These are phyloP conservation scores for Ensete glaucum DNA, from an alignment of 176 grass and related monocot species.

Conservation along the genomic window DNA sequence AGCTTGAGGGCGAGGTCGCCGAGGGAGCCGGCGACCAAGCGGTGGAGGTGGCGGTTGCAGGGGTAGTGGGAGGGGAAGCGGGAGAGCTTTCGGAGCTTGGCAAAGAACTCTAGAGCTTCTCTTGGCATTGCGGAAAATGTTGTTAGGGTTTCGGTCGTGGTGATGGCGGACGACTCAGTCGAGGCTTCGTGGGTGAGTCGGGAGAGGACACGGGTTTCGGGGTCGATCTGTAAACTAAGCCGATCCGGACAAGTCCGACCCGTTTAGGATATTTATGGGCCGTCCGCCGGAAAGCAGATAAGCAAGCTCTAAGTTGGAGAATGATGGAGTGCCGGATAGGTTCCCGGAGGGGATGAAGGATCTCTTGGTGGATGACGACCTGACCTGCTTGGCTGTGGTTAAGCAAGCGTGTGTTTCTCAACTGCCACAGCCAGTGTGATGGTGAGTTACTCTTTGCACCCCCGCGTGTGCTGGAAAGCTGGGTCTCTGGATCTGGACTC, in stretches of 20 bases:
- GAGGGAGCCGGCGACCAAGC: not conserved
- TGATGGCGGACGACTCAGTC: no score
- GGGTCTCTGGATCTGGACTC: constrained; percentile 4
- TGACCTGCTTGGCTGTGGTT: constrained; percentile 58
- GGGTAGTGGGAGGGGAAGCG: not conserved
- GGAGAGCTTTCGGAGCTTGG: not conserved
- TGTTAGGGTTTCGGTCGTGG: no score
- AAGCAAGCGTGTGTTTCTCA: constrained; percentile 64
- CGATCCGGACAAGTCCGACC: no score
- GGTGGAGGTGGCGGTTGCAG: constrained; percentile 5
- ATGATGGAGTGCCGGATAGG: constrained; percentile 30
- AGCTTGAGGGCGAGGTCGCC: constrained; percentile 18
- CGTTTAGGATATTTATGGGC: no score
- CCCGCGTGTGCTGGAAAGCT: not conserved
- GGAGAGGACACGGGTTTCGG: no score
- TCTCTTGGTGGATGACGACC: constrained; percentile 87
- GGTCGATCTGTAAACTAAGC: no score
- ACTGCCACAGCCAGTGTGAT: constrained; percentile 49
- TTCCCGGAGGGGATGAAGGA: constrained; percentile 89
- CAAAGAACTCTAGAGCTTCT: not conserved
- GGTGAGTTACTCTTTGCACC: constrained; percentile 36
- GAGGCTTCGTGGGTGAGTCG: no score
- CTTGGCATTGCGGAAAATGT: no score
- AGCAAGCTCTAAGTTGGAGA: constrained; percentile 6
- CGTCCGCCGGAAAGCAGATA: not conserved